Base-by-base conservation (phyloP, 2,329 filamentous ascomycete species). In the Helotiales sp. region DNA sequence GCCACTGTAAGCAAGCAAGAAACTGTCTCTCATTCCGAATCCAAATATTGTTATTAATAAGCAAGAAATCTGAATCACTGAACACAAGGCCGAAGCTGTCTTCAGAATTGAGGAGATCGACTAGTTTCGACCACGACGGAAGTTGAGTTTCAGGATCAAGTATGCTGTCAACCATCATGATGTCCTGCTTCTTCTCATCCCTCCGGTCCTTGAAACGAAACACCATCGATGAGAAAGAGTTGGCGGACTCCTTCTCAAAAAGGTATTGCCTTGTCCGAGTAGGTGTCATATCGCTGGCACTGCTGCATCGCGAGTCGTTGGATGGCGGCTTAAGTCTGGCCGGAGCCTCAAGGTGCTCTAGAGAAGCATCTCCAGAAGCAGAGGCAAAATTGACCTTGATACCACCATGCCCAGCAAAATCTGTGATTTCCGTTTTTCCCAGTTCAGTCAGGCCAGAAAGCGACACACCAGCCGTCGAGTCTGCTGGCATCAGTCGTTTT, bases 401-500 rank as follows among this genome's bases (percentile, higher is more conserved):
- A 6, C 37, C 54, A 40, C 37, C 54, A 26, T 30, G 32, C 7
- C 37, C 54, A 22, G 32, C 54, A 58, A 40, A 58, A 30, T 58
- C 54, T 34, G 54, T 40, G 24, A 37, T 54, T 37, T 37, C 30
- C 34, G 26, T 26, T 17, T 7, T 22, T 8, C 52, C 28, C 11
- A 52, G 57, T 32, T 63, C 65, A 50, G 67, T 71, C 50, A 71
- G 47, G 11, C 69, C 69, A 59, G 61, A 37, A 45, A 69, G 58
- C n/a, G 69, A 71, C 6, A 68, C 67, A 22, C 69, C 69, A 62
- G 65, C 69, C 6, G 69, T 69, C n/a, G 69, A 71, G 24, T 71
- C 69, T 40, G 65, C 61, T 10, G 64, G 60, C 13, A 67, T 43
- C 47, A 30, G 64, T 24, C 69, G 64, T 59, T 49, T 59, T 17